These are phyloP conservation scores for Spiromastix sp. DNA, from an alignment of 2,329 filamentous ascomycete genomes.

Conservation along the genomic window DNA sequence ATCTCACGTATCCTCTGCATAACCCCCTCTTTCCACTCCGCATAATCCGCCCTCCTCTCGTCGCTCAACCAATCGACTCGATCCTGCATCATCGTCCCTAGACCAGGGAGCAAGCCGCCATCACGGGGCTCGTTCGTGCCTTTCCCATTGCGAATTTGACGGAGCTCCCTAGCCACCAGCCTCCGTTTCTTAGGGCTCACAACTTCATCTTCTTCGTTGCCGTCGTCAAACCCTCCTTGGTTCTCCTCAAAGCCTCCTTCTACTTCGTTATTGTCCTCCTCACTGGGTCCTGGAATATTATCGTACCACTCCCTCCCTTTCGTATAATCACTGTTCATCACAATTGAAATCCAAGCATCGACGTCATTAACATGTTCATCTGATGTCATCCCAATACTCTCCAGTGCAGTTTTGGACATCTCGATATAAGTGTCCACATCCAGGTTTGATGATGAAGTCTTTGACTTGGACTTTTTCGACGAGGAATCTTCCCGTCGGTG, in stretches of 20 bases:
- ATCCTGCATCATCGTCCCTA: conserved; percentile 43
- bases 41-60: conserved; percentile 31
- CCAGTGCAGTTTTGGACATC: conserved; percentile 29
- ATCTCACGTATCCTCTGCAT: conserved; percentile 27
- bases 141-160: background rate
- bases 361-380: conserved; percentile 43
- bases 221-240: conserved; percentile 22
- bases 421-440: conserved; percentile 32
- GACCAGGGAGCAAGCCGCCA: conserved; percentile 33
- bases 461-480: conserved; percentile 6
- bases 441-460: conserved; percentile 23
- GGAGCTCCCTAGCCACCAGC: conserved; percentile 11
- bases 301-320: conserved; percentile 58
- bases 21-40: conserved; percentile 34
- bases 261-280: conserved; percentile 9
- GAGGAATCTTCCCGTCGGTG: conserved; percentile 14
- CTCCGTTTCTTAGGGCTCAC: conserved; percentile 19
- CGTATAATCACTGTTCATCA: conserved; percentile 40
- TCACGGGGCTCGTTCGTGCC: conserved; percentile 11
- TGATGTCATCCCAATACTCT: conserved; percentile 20
- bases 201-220: conserved; percentile 18
- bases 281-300: conserved; percentile 35
- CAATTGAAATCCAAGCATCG: conserved; percentile 49
- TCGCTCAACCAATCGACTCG: conserved; percentile 38
- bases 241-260: conserved; percentile 10